Conservation (phyloP, 345 rosid genomes). For the Camelina hispida region DNA sequence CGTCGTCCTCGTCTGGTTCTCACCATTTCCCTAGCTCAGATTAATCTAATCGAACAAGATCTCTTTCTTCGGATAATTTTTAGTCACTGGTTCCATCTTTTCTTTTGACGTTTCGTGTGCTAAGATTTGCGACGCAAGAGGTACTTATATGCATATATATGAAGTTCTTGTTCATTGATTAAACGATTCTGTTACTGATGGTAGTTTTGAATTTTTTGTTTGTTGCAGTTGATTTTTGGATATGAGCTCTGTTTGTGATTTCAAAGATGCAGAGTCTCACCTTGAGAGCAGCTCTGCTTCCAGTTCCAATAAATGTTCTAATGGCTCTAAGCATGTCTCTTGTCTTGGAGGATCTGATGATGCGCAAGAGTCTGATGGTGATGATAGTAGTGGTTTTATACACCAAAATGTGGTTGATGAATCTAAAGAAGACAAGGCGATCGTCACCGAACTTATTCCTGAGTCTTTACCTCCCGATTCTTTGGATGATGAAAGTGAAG, state of each 20-base stretch:
- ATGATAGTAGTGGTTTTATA: conserved; percentile 42
- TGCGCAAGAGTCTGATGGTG: conserved; percentile 52
- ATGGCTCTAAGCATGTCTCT: conserved; percentile 33
- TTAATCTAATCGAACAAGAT: conserved; percentile 22
- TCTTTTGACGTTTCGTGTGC: not conserved
- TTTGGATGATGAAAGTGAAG: conserved; percentile 15
- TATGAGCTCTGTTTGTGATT: conserved; percentile 41
- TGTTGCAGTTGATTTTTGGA: conserved; percentile 50
- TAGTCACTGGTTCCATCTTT: conserved; percentile 10
- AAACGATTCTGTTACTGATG: conserved; percentile 5
- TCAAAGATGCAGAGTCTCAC: conserved; percentile 45
- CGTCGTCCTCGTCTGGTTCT: conserved; percentile 20
- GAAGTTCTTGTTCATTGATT: not conserved
- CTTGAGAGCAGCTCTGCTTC: conserved; percentile 40
- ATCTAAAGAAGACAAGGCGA: conserved; percentile 26
- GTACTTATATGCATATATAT: not conserved
- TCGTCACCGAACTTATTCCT: conserved; percentile 32
- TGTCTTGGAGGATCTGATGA: conserved; percentile 45
- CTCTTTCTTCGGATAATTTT: not conserved
- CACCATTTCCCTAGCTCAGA: conserved; percentile 13
- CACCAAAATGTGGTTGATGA: conserved; percentile 46
- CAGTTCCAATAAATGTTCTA: conserved; percentile 31
- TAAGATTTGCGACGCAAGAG: conserved; percentile 17
- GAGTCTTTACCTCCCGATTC: conserved; percentile 24
- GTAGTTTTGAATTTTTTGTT: conserved; percentile 1